Evolutionary conservation across 2,329 filamentous ascomycete genomes (phyloP).

Genomic region (Blastomyces percursus): DNA sequence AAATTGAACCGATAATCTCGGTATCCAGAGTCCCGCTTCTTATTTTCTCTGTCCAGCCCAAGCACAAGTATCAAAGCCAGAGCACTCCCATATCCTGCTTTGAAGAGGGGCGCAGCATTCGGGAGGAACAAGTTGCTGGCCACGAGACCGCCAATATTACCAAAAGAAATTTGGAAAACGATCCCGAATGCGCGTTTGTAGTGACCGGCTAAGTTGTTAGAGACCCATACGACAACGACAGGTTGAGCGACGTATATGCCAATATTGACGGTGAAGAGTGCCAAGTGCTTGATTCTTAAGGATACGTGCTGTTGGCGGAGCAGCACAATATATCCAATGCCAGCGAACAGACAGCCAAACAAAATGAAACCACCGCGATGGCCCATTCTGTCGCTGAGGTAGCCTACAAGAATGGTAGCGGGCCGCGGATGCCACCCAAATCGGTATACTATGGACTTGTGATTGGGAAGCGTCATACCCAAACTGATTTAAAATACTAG

Average conservation of each 20-base stretch:
- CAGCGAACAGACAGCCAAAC: conserved; percentile 39
- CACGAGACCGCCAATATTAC: conserved; percentile 57
- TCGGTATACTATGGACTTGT: conserved; percentile 42
- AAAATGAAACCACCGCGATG: conserved; percentile 47
- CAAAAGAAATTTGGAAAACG: conserved; percentile 54
- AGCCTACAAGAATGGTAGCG: conserved; percentile 42
- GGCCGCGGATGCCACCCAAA: conserved; percentile 53
- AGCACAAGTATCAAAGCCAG: conserved; percentile 26
- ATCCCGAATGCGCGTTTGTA: conserved; percentile 60
- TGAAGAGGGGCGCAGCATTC: conserved; percentile 21
- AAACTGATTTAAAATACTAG: conserved; percentile 38
- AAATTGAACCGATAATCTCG: conserved; percentile 27
- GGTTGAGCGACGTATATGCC: conserved; percentile 51
- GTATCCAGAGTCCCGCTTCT: conserved; percentile 24
- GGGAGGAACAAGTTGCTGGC: conserved; percentile 26
- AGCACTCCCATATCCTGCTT: conserved; percentile 34
- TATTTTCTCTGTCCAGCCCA: conserved; percentile 28
- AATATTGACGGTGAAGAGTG: conserved; percentile 44
- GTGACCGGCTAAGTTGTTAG: conserved; percentile 57
- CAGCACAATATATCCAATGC: conserved; percentile 46
- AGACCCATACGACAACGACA: conserved; percentile 54
- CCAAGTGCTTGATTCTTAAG: conserved; percentile 43
- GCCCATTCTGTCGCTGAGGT: conserved; percentile 40
- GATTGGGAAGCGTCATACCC: conserved; percentile 45
- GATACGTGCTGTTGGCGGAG: conserved; percentile 39